These are phyloP conservation scores for Pseudopyricularia javanii DNA, from an alignment of 2,329 filamentous ascomycete genomes.

Conservation along the genomic window DNA sequence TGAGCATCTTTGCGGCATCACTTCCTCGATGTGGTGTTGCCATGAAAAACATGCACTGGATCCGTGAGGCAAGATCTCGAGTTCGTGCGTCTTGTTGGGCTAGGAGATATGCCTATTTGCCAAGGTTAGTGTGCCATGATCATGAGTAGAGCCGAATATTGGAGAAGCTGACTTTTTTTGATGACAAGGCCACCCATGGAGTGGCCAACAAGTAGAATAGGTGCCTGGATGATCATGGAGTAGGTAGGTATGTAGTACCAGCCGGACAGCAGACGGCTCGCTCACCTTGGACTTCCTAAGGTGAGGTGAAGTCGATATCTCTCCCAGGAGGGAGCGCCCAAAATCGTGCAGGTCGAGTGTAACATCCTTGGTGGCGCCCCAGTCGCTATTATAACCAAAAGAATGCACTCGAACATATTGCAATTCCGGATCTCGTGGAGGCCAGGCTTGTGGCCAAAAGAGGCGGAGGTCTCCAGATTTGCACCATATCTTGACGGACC, in stretches of 20 bases:
- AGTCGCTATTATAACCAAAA: conserved; percentile 23
- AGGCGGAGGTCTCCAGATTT: conserved; percentile 11
- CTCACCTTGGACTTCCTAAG: conserved; percentile 3
- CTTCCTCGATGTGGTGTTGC: conserved; percentile 27
- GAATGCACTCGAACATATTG: conserved; percentile 17
- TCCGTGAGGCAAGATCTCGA: conserved; percentile 11
- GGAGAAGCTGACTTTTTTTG: conserved; percentile 23
- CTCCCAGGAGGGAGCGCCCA: conserved; percentile 17
- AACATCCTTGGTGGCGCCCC: conserved; percentile 10
- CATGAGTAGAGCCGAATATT: conserved; percentile 8
- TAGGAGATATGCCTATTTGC: too few relatives aligned
- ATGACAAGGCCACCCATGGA: conserved; percentile 31
- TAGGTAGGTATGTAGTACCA: not conserved
- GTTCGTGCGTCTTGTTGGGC: too few relatives aligned
- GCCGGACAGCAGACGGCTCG: not conserved
- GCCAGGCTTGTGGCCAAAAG: conserved; percentile 24
- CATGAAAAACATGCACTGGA: conserved; percentile 24
- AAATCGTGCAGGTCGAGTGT: conserved; percentile 19
- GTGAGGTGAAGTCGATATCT: conserved; percentile 15
- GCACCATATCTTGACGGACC: conserved; percentile 22
- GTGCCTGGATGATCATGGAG: conserved; percentile 11
- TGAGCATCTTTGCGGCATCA: conserved; percentile 18
- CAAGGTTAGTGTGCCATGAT: too few relatives aligned
- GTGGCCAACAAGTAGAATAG: conserved; percentile 29
- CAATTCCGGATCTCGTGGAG: conserved; percentile 18